These are phyloP conservation scores for Vanrija humicola DNA, from an alignment of 1,284 basidiomycete species.

Conservation along the genomic window DNA sequence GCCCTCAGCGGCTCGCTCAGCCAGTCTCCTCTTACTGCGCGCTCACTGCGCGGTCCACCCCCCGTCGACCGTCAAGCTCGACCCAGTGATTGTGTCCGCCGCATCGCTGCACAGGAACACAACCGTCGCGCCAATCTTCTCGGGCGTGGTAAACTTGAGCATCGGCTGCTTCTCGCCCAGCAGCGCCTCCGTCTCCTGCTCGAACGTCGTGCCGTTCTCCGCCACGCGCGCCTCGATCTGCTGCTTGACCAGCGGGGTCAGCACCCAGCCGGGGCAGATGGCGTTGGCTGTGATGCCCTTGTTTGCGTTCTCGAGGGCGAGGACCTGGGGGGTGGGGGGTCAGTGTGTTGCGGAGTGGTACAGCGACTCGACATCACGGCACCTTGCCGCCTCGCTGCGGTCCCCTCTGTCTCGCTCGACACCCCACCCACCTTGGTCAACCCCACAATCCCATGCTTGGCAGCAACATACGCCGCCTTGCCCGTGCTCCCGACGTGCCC, in stretches of 20 bases:
- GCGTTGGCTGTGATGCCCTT: conserved; percentile 8
- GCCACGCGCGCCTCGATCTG: conserved; percentile 6
- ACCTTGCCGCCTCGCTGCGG: too few relatives aligned
- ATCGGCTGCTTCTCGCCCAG: conserved; percentile 15
- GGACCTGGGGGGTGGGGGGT: background rate
- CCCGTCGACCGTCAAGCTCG: background rate
- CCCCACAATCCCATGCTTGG: conserved; percentile 11
- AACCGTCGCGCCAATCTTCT: conserved; percentile 3
- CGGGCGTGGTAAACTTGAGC: conserved; percentile 6
- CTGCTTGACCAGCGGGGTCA: conserved; percentile 4
- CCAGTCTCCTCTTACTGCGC: too few relatives aligned
- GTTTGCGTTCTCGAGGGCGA: conserved; percentile 8
- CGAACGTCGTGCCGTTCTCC: conserved; percentile 1
- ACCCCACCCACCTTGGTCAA: conserved; percentile 1
- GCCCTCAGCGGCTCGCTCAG: too few relatives aligned
- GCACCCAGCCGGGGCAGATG: conserved; percentile 13
- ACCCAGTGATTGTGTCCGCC: conserved; percentile 2
- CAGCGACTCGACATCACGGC: too few relatives aligned
- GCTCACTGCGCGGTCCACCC: conserved; percentile 6
- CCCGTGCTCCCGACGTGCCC: conserved; percentile 1
- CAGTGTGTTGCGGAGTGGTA: too few relatives aligned
- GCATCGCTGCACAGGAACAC: conserved; percentile 7
- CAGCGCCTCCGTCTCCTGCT: background rate
- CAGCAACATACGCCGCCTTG: conserved; percentile 8
- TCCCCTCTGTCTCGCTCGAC: too few relatives aligned